These are phyloP conservation scores for Nannochloris sp. DNA, from an alignment of 139 green algal genomes.

Conservation along the genomic window DNA sequence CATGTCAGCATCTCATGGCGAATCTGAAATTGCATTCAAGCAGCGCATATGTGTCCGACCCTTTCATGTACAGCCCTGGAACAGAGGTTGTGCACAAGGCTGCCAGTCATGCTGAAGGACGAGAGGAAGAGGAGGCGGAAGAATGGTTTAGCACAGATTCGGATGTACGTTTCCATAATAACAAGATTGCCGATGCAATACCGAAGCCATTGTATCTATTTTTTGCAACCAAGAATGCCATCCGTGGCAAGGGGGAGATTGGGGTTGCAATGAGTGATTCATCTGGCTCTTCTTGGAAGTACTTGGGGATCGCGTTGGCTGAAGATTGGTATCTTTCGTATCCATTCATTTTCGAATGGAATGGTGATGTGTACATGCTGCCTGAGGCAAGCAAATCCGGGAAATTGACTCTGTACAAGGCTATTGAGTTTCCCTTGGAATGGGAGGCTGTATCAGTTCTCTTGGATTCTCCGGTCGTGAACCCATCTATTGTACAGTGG, in stretches of 20 bases:
- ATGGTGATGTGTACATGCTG: constrained; percentile 34
- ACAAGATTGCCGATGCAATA: background rate
- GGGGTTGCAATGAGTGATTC: constrained; percentile 22
- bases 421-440: constrained; percentile 16
- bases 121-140: no score
- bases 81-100: no score
- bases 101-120: no score
- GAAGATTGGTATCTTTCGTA: constrained; percentile 40
- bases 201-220: constrained; percentile 23
- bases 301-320: constrained; percentile 31
- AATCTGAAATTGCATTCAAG: no score
- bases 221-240: constrained; percentile 29
- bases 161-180: background rate
- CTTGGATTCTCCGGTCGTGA: constrained; percentile 17
- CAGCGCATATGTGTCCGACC: no score
- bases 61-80: no score
- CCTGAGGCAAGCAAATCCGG: constrained; percentile 26
- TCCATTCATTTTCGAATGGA: constrained; percentile 30
- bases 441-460: constrained; percentile 20
- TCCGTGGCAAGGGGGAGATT: constrained; percentile 25
- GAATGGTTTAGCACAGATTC: background rate
- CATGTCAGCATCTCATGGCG: no score
- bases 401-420: constrained; percentile 25
- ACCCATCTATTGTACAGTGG: constrained; percentile 20
- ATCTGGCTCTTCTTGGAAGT: constrained; percentile 21